These are phyloP conservation scores for Cryptococcus hybrid DNA, from an alignment of 1,284 basidiomycete species.

Conservation along the genomic window DNA sequence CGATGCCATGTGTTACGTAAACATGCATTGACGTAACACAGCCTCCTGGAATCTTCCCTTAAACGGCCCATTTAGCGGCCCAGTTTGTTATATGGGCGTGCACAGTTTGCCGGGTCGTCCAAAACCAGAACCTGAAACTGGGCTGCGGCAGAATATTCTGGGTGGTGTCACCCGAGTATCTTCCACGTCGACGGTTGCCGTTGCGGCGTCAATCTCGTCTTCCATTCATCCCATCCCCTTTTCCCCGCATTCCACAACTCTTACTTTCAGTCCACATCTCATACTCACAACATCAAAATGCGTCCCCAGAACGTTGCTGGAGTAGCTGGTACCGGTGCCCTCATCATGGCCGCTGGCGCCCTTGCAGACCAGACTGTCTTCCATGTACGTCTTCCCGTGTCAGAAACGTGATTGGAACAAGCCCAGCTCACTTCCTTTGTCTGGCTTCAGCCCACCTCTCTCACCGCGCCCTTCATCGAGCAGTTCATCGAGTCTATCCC, in stretches of 20 bases:
- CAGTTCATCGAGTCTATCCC: conserved; percentile 81
- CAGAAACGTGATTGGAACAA: background rate
- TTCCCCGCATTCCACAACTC: no score
- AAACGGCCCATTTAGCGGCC: no score
- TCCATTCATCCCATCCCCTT: conserved; percentile 3
- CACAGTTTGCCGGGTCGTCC: no score
- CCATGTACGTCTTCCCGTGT: conserved; percentile 25
- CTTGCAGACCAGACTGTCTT: conserved; percentile 37
- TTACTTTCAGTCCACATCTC: no score
- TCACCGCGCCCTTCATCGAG: conserved; percentile 94
- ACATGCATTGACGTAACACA: no score
- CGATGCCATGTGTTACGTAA: background rate
- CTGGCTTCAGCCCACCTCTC: conserved; percentile 62
- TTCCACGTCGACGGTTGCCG: background rate
- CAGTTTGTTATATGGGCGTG: no score
- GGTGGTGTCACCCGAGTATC: background rate
- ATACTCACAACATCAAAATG: conserved; percentile 22
- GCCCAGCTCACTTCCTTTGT: background rate
- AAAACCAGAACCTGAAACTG: no score
- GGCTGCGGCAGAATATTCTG: no score
- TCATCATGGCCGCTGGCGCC: conserved; percentile 37
- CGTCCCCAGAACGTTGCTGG: conserved; percentile 44
- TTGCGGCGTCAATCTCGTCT: background rate
- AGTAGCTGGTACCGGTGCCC: no score
- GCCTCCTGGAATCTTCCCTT: no score